phyloP scores from a whole-genome alignment of 306 rosid species.

The Hippophae gyantsensis region DNA sequence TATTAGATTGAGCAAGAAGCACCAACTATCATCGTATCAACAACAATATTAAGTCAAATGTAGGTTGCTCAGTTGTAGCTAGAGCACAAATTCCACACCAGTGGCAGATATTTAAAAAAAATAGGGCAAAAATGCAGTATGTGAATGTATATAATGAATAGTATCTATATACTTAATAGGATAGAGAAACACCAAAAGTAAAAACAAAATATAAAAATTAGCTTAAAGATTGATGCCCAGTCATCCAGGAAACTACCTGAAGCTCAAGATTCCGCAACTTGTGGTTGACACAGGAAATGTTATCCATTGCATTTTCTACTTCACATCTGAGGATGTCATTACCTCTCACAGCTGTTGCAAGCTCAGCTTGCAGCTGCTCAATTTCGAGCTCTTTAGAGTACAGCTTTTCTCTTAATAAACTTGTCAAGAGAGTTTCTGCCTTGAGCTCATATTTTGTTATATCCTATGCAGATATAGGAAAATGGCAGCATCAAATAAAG shows the following conservation, averaged over 20 bases:
- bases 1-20: no score
- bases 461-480: conserved; percentile 33
- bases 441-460: conserved; percentile 52
- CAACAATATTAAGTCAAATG: no score
- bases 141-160: no score
- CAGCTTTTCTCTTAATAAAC: conserved; percentile 68
- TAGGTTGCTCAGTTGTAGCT: no score
- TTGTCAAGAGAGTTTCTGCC: conserved; percentile 71
- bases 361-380: conserved; percentile 87
- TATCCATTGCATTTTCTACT: conserved; percentile 65
- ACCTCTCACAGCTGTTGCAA: conserved; percentile 90
- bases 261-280: conserved; percentile 71
- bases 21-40: no score
- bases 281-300: conserved; percentile 55
- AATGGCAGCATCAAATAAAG: conserved; percentile 4
- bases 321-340: conserved; percentile 67
- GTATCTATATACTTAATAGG: background rate
- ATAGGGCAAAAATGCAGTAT: no score
- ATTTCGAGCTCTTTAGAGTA: conserved; percentile 72
- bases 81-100: no score
- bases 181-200: background rate
- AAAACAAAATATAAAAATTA: background rate
- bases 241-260: conserved; percentile 44
- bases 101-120: no score
- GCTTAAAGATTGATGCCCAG: conserved; percentile 10